Evolutionary conservation across 352 stramenopile genomes (phyloP).

Genomic region (Pilasporangium apinafurcum): DNA sequence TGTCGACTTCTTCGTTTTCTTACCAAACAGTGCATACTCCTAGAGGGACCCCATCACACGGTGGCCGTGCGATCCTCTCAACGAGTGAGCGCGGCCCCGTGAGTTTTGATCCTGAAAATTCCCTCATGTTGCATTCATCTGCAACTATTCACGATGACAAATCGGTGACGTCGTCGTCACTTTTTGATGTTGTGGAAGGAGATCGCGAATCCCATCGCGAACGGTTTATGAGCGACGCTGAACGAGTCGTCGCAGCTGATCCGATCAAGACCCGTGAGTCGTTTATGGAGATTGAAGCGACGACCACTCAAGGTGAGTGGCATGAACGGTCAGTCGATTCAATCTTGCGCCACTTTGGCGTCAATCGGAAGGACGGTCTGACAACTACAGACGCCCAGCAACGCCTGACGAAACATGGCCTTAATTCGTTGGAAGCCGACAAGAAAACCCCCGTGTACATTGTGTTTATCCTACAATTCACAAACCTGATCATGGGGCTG

Average conservation of each 20-base stretch:
- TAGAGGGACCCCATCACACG: conserved; percentile 30
- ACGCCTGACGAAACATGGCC: conserved; percentile 31
- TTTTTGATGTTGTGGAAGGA: conserved; percentile 8
- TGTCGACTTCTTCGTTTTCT: conserved; percentile 46
- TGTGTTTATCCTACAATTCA: conserved; percentile 73
- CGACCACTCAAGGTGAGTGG: conserved; percentile 40
- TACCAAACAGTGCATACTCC: conserved; percentile 59
- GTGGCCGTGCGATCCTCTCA: conserved; percentile 8
- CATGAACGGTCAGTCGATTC: conserved; percentile 33
- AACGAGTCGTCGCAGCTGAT: conserved; percentile 37
- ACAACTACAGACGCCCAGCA: conserved; percentile 16
- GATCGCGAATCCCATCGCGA: conserved; percentile 28
- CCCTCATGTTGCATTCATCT: conserved; percentile 8
- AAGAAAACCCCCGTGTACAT: conserved; percentile 46
- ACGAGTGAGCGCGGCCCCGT: conserved; percentile 2
- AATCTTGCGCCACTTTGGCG: conserved; percentile 36
- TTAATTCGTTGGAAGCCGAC: conserved; percentile 46
- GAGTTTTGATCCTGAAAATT: conserved; percentile 12
- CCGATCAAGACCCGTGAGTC: conserved; percentile 47
- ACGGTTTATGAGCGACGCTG: conserved; percentile 56
- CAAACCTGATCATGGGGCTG: conserved; percentile 71
- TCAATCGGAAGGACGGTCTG: conserved; percentile 31
- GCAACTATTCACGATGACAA: conserved; percentile 5
- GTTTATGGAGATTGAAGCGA: conserved; percentile 39
- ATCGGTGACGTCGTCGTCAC: conserved; percentile 7